Conservation (phyloP, 2,329 filamentous ascomycete genomes). For the Colletotrichum tropicale region DNA sequence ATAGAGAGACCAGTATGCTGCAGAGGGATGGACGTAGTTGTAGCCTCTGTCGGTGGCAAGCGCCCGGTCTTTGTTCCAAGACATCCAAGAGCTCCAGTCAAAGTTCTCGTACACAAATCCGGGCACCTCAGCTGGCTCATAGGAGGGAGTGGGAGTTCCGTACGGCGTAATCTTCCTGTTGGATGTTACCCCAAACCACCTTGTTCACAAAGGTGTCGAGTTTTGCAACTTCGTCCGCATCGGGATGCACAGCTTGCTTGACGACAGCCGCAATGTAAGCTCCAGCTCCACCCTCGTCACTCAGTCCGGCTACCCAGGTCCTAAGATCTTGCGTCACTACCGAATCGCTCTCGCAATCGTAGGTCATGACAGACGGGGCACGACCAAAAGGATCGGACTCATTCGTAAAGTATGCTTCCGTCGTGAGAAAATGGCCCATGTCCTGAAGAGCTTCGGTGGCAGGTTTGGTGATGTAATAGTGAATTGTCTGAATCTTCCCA, state of each 20-base stretch:
- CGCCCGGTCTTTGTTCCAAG: conserved; percentile 40
- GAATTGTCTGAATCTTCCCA: conserved; percentile 54
- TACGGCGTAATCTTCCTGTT: conserved; percentile 47
- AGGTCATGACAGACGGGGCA: conserved; percentile 60
- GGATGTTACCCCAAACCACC: conserved; percentile 54
- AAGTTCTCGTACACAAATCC: conserved; percentile 48
- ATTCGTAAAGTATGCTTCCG: conserved; percentile 55
- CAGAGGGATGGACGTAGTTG: conserved; percentile 62
- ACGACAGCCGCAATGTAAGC: conserved; percentile 58
- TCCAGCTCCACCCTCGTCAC: conserved; percentile 63
- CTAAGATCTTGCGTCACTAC: conserved; percentile 51
- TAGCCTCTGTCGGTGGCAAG: conserved; percentile 57
- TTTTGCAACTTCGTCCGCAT: conserved; percentile 50
- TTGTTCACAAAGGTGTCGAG: conserved; percentile 59
- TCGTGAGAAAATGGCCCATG: conserved; percentile 58
- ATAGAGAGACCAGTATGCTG: conserved; percentile 63
- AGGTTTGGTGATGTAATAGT: conserved; percentile 59
- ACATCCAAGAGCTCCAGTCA: conserved; percentile 43
- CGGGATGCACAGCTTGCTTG: conserved; percentile 58
- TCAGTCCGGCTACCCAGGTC: conserved; percentile 64
- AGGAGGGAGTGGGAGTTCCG: conserved; percentile 56
- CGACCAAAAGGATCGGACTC: conserved; percentile 58
- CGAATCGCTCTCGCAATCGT: conserved; percentile 52
- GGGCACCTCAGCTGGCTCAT: conserved; percentile 47
- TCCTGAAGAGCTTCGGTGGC: conserved; percentile 46